Percentiles rank a stretch among this genome's conserved stretches.
These are phyloP conservation scores for Kwoniella mangroviensis DNA, from an alignment of 768 basidiomycete species.

Conservation along the genomic window DNA sequence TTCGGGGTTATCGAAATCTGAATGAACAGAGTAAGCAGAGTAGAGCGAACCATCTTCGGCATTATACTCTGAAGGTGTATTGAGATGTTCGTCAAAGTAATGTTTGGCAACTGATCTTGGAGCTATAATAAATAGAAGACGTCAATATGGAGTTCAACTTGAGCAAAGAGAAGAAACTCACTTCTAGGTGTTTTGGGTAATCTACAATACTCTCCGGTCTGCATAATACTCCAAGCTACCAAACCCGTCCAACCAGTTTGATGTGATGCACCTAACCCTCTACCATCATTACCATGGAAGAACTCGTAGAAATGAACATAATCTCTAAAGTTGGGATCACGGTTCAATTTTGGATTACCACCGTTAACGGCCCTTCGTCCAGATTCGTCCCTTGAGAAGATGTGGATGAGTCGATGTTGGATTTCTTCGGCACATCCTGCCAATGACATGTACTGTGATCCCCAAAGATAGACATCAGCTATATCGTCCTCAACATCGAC, in stretches of 20 bases:
- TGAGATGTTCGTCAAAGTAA: slow-evolving; percentile 79
- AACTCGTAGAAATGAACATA: slow-evolving; percentile 98
- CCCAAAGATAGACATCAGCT: background rate
- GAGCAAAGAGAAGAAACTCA: slow-evolving; percentile 59
- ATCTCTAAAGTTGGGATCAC: slow-evolving; percentile 93
- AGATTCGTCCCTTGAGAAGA: slow-evolving; percentile 88
- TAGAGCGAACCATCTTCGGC: slow-evolving; percentile 49
- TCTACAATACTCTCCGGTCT: slow-evolving; percentile 73
- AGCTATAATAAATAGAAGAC: slow-evolving; percentile 61
- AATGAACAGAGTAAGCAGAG: slow-evolving; percentile 49
- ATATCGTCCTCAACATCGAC: background rate
- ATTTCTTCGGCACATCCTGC: slow-evolving; percentile 94
- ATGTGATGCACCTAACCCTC: slow-evolving; percentile 94
- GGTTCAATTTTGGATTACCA: slow-evolving; percentile 80
- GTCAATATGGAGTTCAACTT: background rate
- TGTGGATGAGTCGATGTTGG: slow-evolving; percentile 97
- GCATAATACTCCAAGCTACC: slow-evolving; percentile 70
- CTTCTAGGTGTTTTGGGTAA: slow-evolving; percentile 93
- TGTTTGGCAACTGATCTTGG: slow-evolving; percentile 84
- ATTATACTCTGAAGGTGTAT: slow-evolving; percentile 47
- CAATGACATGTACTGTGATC: slow-evolving; percentile 77
- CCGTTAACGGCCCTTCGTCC: slow-evolving; percentile 91
- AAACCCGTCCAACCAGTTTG: slow-evolving; percentile 86
- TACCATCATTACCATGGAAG: slow-evolving; percentile 92
- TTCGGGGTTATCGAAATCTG: slow-evolving; percentile 55